A percentile compares a stretch with the other conserved stretches of the same genome.
Evolutionary conservation across 257 asterid species (phyloP).

Genomic region (Nicotiana tabacum): DNA sequence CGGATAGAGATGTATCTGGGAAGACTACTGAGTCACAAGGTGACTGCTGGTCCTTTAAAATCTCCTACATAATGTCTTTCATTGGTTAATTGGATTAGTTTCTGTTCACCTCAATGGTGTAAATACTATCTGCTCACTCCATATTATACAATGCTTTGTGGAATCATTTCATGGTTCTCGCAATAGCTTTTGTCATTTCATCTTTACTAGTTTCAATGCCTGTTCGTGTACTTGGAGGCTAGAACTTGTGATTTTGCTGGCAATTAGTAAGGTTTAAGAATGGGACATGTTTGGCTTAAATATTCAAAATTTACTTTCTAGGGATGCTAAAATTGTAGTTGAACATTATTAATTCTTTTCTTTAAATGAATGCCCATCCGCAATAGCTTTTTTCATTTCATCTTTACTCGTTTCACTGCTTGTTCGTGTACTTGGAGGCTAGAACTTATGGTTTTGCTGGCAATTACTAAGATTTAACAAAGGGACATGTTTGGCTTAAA

Average conservation of each 20-base stretch:
- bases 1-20: constrained; percentile 55
- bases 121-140: not conserved
- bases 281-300: not conserved
- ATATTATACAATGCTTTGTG: not conserved
- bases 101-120: not conserved
- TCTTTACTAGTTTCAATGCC: not conserved
- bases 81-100: not conserved
- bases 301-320: not conserved
- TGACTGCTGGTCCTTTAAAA: constrained; percentile 15
- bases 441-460: not conserved
- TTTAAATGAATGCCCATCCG: not conserved
- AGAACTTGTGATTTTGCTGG: not conserved
- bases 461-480: not conserved
- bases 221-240: not conserved
- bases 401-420: not conserved
- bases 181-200: not conserved
- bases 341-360: not conserved
- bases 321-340: not conserved
- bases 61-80: not conserved
- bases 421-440: not conserved
- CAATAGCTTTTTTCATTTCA: not conserved
- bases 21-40: constrained; percentile 62
- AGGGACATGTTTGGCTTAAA: not conserved
- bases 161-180: not conserved
- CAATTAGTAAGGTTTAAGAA: not conserved